Evolutionary conservation across 371 early-diverging fungal genomes (phyloP).

Genomic region (Rhizopus delemar): DNA sequence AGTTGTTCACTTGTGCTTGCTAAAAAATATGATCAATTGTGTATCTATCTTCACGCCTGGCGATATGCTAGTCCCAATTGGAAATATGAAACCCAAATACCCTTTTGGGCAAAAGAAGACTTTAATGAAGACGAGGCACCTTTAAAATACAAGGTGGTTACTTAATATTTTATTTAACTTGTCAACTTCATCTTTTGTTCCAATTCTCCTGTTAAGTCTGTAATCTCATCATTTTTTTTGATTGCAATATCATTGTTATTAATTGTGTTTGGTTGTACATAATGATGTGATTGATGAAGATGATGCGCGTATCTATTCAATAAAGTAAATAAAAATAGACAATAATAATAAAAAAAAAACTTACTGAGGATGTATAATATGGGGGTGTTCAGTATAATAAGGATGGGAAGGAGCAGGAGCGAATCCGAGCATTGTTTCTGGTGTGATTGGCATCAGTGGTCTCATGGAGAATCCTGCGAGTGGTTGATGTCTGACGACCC

Average conservation of each 20-base stretch:
- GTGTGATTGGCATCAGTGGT: constrained; percentile 51
- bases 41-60: constrained; percentile 87
- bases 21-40: constrained; percentile 72
- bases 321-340: no score
- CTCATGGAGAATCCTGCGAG: constrained; percentile 33
- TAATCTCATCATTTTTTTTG: constrained; percentile 1
- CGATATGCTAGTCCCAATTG: constrained; percentile 68
- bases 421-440: constrained; percentile 51
- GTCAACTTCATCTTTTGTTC: constrained; percentile 4
- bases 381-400: constrained; percentile 17
- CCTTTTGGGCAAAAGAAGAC: constrained; percentile 74
- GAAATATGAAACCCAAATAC: constrained; percentile 76
- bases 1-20: constrained; percentile 55
- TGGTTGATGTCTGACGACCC: constrained; percentile 40
- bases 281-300: constrained; percentile 1
- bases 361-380: constrained; percentile 23
- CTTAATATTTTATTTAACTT: constrained; percentile 2
- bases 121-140: constrained; percentile 24
- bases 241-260: background rate
- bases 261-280: background rate
- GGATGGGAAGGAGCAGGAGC: constrained; percentile 24
- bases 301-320: background rate
- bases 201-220: background rate
- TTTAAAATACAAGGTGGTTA: constrained; percentile 13
- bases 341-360: background rate